Conservation (phyloP, 1,139 yeast genomes). For the Arxiozyma bovina region DNA sequence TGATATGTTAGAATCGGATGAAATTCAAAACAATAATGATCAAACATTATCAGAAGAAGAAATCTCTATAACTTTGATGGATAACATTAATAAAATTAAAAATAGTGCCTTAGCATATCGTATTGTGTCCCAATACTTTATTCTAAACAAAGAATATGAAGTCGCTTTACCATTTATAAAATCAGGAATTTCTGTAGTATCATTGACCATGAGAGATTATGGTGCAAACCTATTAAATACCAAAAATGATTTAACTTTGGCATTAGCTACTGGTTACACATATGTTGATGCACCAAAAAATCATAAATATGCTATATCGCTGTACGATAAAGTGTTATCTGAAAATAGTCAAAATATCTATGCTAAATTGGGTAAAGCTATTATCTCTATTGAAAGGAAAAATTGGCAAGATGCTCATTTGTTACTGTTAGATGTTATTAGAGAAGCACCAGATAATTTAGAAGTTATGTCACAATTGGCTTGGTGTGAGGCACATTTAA, state of each 20-base stretch:
- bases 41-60: constrained; percentile 39
- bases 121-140: constrained; percentile 52
- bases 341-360: constrained; percentile 44
- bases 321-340: constrained; percentile 55
- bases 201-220: constrained; percentile 39
- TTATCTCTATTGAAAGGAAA: constrained; percentile 61
- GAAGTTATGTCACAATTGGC: constrained; percentile 64
- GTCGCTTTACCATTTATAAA: constrained; percentile 54
- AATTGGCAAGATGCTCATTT: constrained; percentile 45
- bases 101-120: constrained; percentile 56
- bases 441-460: constrained; percentile 43
- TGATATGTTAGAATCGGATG: constrained; percentile 20
- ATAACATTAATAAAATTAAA: constrained; percentile 42
- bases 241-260: constrained; percentile 51
- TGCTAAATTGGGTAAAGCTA: constrained; percentile 76
- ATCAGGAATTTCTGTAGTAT: constrained; percentile 51
- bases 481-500: constrained; percentile 65
- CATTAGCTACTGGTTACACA: constrained; percentile 69
- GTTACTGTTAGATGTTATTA: constrained; percentile 45
- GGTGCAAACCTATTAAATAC: constrained; percentile 45
- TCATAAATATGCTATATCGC: constrained; percentile 59
- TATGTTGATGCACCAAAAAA: constrained; percentile 87
- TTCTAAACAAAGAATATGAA: constrained; percentile 55
- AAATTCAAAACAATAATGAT: constrained; percentile 9
- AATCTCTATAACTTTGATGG: constrained; percentile 44